A percentile compares a stretch with the other conserved stretches of the same genome.
Evolutionary conservation across 352 stramenopile species (phyloP).

Genomic region (Hyaloperonospora brassicae): DNA sequence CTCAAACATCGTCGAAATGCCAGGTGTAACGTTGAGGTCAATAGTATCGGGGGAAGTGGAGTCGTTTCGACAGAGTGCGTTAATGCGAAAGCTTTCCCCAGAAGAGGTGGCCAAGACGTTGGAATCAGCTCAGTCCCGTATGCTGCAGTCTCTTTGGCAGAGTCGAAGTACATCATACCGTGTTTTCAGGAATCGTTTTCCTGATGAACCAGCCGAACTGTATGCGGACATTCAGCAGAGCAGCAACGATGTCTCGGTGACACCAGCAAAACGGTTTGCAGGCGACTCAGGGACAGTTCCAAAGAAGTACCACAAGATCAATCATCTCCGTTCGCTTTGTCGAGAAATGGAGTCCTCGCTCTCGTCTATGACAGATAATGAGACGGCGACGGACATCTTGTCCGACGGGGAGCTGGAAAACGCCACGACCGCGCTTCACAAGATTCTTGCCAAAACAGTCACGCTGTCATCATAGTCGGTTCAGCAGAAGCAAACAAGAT

Average conservation of each 20-base stretch:
- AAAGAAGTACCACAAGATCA: conserved; percentile 24
- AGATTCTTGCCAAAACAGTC: no score
- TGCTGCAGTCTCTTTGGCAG: conserved; percentile 6
- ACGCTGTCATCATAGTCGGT: no score
- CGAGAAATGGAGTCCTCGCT: conserved; percentile 39
- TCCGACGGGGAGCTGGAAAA: conserved; percentile 11
- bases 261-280: conserved; percentile 14
- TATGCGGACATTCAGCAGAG: conserved; percentile 9
- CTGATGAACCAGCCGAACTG: conserved; percentile 17
- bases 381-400: conserved; percentile 25
- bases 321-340: conserved; percentile 31
- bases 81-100: conserved; percentile 12
- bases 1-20: conserved; percentile 34
- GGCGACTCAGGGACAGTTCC: conserved; percentile 5
- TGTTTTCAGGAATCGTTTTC: conserved; percentile 21
- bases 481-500: no score
- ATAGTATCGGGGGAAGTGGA: conserved; percentile 19
- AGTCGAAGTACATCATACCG: conserved; percentile 4
- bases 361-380: conserved; percentile 20
- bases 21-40: not conserved
- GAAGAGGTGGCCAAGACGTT: conserved; percentile 13
- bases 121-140: conserved; percentile 10
- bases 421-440: no score
- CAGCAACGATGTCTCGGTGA: not conserved
- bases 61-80: conserved; percentile 18